Evolutionary conservation across 2,329 filamentous ascomycete genomes (phyloP).

Genomic region (Ophiostoma novo-ulmi): DNA sequence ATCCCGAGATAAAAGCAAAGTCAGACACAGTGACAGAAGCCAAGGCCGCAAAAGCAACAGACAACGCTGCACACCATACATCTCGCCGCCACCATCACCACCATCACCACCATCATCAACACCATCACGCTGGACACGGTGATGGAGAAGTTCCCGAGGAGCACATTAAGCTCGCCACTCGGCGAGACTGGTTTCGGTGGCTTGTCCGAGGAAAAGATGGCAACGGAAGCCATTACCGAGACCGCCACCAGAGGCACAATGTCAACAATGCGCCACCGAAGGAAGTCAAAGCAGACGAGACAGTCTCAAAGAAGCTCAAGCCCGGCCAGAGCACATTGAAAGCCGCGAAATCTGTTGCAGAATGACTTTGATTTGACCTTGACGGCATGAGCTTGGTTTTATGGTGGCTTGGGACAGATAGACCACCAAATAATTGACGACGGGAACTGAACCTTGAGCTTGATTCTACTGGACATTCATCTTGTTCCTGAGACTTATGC

Average conservation of each 20-base stretch:
- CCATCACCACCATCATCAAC: slow-evolving; percentile 17
- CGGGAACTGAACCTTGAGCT: background rate
- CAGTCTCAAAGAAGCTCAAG: background rate
- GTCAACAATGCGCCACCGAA: background rate
- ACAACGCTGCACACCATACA: background rate
- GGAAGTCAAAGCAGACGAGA: background rate
- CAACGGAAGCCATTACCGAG: slow-evolving; percentile 1
- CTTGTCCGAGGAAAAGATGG: slow-evolving; percentile 1
- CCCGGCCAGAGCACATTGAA: too few species aligned
- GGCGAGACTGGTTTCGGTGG: slow-evolving; percentile 19
- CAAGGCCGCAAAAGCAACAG: background rate
- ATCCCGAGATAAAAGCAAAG: background rate
- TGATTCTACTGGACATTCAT: background rate
- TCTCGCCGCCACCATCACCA: background rate
- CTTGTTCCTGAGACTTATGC: background rate
- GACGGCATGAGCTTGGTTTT: background rate
- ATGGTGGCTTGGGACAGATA: background rate
- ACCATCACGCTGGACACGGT: background rate
- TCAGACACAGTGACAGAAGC: background rate
- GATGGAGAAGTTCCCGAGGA: background rate
- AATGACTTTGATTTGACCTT: background rate
- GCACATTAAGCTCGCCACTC: slow-evolving; percentile 14
- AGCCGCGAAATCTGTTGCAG: background rate
- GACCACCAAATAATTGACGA: background rate
- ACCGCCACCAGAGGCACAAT: background rate